Percentiles rank a stretch among this genome's conserved stretches.
Conservation (phyloP, 2,329 filamentous ascomycete species). For the Monosporascus sp. region DNA sequence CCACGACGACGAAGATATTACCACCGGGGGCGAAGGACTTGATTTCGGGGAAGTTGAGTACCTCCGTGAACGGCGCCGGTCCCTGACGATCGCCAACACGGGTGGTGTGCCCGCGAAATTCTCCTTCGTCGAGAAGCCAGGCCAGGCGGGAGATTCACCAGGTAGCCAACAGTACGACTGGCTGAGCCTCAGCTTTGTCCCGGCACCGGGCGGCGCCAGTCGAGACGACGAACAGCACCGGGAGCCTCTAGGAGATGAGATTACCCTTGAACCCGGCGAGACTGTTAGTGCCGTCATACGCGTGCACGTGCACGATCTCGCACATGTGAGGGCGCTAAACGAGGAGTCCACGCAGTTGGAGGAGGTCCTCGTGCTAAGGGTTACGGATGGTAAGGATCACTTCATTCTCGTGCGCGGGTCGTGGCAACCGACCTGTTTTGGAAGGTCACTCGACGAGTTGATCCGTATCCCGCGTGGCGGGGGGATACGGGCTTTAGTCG, state of each 20-base stretch:
- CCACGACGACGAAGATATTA: conserved; percentile 29
- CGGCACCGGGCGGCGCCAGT: conserved; percentile 1
- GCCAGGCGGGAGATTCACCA: conserved; percentile 36
- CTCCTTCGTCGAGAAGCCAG: conserved; percentile 70
- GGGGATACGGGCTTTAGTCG: conserved; percentile 54
- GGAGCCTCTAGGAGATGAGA: conserved; percentile 38
- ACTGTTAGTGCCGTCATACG: conserved; percentile 67
- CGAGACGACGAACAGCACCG: conserved; percentile 8
- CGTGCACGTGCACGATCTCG: conserved; percentile 58
- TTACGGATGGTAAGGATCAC: conserved; percentile 80
- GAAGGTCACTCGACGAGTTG: conserved; percentile 81
- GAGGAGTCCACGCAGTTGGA: conserved; percentile 62
- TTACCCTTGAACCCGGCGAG: conserved; percentile 79
- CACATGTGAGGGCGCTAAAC: conserved; percentile 67
- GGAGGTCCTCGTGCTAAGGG: conserved; percentile 81
- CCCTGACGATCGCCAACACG: conserved; percentile 86
- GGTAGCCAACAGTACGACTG: conserved; percentile 15
- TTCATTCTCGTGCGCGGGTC: conserved; percentile 76
- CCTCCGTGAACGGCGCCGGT: conserved; percentile 58
- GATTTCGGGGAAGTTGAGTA: conserved; percentile 75
- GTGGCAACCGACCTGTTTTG: conserved; percentile 81
- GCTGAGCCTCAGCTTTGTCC: conserved; percentile 20
- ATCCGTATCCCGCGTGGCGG: conserved; percentile 75
- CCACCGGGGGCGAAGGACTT: conserved; percentile 52
- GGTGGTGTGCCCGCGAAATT: conserved; percentile 76